Conservation (phyloP, 352 stramenopile species). For the Globisporangium takayamanum region DNA sequence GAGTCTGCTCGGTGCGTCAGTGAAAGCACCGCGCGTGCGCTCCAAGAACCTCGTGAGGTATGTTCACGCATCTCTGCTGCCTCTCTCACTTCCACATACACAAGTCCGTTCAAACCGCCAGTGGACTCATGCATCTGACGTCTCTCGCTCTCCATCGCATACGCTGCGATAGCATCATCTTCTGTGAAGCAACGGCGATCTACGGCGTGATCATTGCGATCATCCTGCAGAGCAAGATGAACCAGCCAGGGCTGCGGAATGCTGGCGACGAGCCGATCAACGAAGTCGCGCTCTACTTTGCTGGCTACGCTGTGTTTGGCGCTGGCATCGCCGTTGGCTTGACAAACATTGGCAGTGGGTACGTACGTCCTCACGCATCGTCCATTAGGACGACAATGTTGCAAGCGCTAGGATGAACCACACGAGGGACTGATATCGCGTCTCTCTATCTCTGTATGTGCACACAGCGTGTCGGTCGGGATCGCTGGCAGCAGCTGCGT, state of each 20-base stretch:
- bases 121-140: neutral
- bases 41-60: constrained; percentile 98
- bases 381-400: neutral
- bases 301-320: constrained; percentile 97
- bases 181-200: constrained; percentile 99
- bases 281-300: constrained; percentile 89
- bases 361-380: constrained; percentile 11
- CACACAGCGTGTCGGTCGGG: constrained; percentile 91
- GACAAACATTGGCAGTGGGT: constrained; percentile 96
- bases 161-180: constrained; percentile 92
- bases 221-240: constrained; percentile 97
- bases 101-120: neutral
- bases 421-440: neutral
- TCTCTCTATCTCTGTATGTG: neutral
- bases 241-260: constrained; percentile 55
- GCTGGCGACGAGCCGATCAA: constrained; percentile 66
- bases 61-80: neutral
- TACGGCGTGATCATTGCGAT: constrained; percentile 99
- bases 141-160: neutral
- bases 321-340: constrained; percentile 96
- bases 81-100: neutral
- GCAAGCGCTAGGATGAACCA: neutral
- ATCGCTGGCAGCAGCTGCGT: constrained; percentile 97
- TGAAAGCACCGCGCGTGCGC: constrained; percentile 98
- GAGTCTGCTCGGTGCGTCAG: constrained; percentile 94